A percentile compares a stretch with the other conserved stretches of the same genome.
These are phyloP conservation scores for Pyrenula aspistea DNA, from an alignment of 495 filamentous ascomycete genomes.

Conservation along the genomic window DNA sequence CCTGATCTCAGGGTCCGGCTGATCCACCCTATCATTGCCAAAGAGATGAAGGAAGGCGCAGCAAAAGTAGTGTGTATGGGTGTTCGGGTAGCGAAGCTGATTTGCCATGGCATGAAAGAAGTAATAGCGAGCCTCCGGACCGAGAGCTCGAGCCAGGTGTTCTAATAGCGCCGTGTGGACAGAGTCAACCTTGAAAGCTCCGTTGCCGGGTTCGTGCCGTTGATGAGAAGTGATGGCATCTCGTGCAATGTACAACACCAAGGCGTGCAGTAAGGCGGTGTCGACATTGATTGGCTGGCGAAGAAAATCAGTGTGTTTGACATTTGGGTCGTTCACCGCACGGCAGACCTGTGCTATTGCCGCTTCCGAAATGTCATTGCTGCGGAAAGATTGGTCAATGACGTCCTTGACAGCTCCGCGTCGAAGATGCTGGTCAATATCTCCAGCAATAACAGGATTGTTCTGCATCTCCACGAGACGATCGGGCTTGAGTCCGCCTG, in stretches of 20 bases:
- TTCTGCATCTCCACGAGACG: conserved; percentile 65
- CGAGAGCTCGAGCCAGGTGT: conserved; percentile 58
- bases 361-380: conserved; percentile 45
- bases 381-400: conserved; percentile 53
- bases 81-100: conserved; percentile 82
- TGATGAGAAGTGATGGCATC: conserved; percentile 45
- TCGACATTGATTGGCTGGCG: conserved; percentile 53
- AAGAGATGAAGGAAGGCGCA: conserved; percentile 81
- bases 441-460: conserved; percentile 46
- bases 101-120: conserved; percentile 76
- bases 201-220: conserved; percentile 41
- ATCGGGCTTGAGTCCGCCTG: conserved; percentile 68
- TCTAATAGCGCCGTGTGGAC: conserved; percentile 65
- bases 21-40: conserved; percentile 61
- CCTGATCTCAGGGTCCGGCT: conserved; percentile 68
- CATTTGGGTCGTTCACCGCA: conserved; percentile 43
- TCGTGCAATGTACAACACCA: conserved; percentile 73
- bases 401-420: conserved; percentile 53
- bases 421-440: conserved; percentile 45
- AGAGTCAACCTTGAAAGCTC: conserved; percentile 56
- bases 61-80: conserved; percentile 86
- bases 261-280: conserved; percentile 59
- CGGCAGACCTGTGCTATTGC: conserved; percentile 59
- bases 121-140: conserved; percentile 73
- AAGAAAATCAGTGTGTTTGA: conserved; percentile 46